Evolutionary conservation across 202 grass and related monocot species (phyloP), one percentile per base, ranked within the genome.

Genomic region (Brachypodium distachyon): DNA sequence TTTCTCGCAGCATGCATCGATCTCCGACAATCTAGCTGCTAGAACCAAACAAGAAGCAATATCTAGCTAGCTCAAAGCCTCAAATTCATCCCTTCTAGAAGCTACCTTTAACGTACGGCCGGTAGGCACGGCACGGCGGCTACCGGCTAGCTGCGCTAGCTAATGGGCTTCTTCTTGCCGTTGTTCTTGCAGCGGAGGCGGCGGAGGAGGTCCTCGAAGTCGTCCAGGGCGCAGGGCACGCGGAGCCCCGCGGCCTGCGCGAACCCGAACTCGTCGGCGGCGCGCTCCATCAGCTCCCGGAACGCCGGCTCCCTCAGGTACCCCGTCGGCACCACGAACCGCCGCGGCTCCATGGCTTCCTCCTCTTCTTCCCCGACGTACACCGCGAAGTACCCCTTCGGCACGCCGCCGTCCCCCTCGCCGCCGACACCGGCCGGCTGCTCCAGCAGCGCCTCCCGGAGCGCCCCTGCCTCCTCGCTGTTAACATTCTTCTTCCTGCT

Each of bases 191-290:
- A 70, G 13, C 49, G 54, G 79, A 82, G 79, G 23, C 33, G 52
- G 34, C 65, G 23, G 0, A 93, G 70, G 36, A 93, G 72, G 19
- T 85, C 77, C 43, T 87, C 75, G 70, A 92, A 90, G 57, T 90
- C 81, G 27, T 72, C 86, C 88, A 90, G 86, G 74, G 81, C 76
- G 61, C 94, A 94, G 1, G 94, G 88, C 59, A 97, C 77, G 56
- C 78, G 70, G 4, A 97, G 86, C 6, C 90, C 88, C 28, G 55
- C 88, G 1, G 82, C 63, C 75, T 85, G 88, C 57, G 66, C 63
- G 68, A 89, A 91, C 29, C 91, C 91, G 62, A 93, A 97, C 77
- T 94, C 94, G 79, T 97, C 86, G 48, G 76, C 81, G 37, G 86
- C 86, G 67, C 80, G 72, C 76, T 91, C 91, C 94, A 97, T 88